A percentile compares a stretch with the other conserved stretches of the same genome.
Evolutionary conservation across 2,329 filamentous ascomycete species (phyloP).

Genomic region (Cladosporium sp.): DNA sequence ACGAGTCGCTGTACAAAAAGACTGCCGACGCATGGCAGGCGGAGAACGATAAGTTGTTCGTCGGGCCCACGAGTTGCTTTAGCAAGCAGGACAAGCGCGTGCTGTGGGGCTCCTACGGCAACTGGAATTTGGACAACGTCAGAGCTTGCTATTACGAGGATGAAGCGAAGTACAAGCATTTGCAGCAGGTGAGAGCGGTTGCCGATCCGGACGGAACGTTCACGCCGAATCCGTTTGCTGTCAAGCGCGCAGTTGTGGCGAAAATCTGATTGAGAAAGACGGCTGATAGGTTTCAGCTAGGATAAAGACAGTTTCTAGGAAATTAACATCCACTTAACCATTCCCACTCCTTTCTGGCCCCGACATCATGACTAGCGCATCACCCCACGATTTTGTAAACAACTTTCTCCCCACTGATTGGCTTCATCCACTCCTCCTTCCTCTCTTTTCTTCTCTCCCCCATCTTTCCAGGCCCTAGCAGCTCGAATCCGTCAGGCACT

Average conservation of each 20-base stretch:
- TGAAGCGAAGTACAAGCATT: slow-evolving; percentile 30
- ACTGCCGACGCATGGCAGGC: slow-evolving; percentile 39
- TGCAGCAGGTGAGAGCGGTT: slow-evolving; percentile 25
- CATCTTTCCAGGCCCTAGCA: slow-evolving; percentile 1
- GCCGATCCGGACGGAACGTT: slow-evolving; percentile 35
- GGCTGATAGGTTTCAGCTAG: no score
- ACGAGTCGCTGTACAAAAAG: slow-evolving; percentile 29
- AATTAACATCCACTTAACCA: no score
- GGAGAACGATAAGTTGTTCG: slow-evolving; percentile 33
- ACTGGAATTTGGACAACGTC: slow-evolving; percentile 31
- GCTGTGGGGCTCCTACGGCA: slow-evolving; percentile 37
- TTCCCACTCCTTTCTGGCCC: no score
- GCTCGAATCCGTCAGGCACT: slow-evolving; percentile 2
- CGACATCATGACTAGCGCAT: no score
- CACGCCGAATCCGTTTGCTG: slow-evolving; percentile 33
- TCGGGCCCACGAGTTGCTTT: slow-evolving; percentile 28
- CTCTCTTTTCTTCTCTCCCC: neutral
- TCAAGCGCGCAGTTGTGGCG: slow-evolving; percentile 12
- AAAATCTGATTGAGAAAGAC: no score
- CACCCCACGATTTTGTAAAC: neutral
- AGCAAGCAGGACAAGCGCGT: slow-evolving; percentile 35
- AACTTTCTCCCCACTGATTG: slow-evolving; percentile 11
- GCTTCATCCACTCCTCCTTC: slow-evolving; percentile 11
- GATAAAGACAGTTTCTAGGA: no score
- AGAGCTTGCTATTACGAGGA: slow-evolving; percentile 35